phyloP scores from a whole-genome alignment of 768 basidiomycete genomes.

The Mycena latifolia region DNA sequence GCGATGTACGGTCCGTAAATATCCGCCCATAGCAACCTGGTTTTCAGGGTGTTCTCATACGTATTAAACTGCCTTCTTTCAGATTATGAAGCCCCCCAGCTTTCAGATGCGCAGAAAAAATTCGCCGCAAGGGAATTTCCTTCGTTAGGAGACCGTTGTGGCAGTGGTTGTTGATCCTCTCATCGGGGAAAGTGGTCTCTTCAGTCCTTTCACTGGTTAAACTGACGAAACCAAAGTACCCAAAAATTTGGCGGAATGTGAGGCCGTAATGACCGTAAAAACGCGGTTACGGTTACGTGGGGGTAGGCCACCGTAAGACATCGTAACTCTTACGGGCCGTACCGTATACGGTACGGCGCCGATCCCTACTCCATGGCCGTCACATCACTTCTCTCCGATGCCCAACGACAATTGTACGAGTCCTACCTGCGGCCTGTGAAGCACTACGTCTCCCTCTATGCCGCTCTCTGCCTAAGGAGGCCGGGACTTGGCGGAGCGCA shows the following conservation, averaged over 20 bases:
- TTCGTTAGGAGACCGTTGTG: conserved; percentile 1
- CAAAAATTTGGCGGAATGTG: background rate
- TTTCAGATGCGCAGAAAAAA: background rate
- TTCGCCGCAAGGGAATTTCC: background rate
- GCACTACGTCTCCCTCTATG: no score
- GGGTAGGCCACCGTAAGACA: background rate
- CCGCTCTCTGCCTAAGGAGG: no score
- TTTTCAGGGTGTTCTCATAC: no score
- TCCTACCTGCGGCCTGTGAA: no score
- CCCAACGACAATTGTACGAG: no score
- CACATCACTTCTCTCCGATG: no score
- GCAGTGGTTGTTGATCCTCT: conserved; percentile 6
- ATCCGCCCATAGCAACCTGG: no score
- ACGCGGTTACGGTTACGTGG: background rate
- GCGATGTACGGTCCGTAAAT: no score
- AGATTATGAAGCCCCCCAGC: background rate
- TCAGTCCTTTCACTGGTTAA: background rate
- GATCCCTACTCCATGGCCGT: no score
- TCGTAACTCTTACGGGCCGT: background rate
- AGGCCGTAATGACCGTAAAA: conserved; percentile 1
- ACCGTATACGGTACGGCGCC: no score
- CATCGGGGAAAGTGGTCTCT: background rate
- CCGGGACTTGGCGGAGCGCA: no score
- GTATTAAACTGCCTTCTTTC: background rate
- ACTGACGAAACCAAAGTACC: background rate